Evolutionary conservation across 2,329 filamentous ascomycete genomes (phyloP), one percentile per base, ranked within the genome.

Genomic region (Myotisia sp.): DNA sequence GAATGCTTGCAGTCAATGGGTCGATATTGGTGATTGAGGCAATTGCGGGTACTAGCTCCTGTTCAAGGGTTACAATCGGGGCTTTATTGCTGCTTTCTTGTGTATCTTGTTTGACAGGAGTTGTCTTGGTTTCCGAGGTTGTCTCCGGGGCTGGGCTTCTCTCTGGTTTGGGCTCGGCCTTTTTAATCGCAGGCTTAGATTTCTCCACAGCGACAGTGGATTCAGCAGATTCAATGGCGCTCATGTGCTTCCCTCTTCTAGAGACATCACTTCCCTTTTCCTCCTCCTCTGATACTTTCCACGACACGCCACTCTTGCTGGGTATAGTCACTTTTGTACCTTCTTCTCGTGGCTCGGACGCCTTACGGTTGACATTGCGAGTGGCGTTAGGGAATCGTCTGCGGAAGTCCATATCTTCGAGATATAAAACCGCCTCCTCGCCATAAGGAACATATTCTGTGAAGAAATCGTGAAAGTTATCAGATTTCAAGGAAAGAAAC

Each of bases 391-490:
- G 75, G 64, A 93, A 94, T 38, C 82, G 76, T 60, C 79, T 85
- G 54, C 79, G 75, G 65, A 93, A 94, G 51, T 94, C 85, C 46
- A 79, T 74, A 63, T 98, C 90, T 61, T 98, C 90, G 34, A 98
- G 77, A 63, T 92, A 95, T 17, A 92, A 74, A 29, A 98, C 87
- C 12, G 80, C 80, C 54, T 93, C 83, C 62, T 98, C 90, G 50
- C 86, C 90, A 47, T 81, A 93, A 14, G 90, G 90, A 12, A 98
- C 63, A 58, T 87, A 98, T 62, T 94, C 86, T 49, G 86, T 95
- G 63, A 98, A 98, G 67, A 94, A 90, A 60, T 98, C 90, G 62
- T 98, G 87, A 71, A 95, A 98, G 62, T 84, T 93, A 66, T 98
- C 90, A 53, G 79, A 92, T 59, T 90, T 71, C 44, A 92, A 75